Evolutionary conservation across 139 green algal genomes (phyloP), one percentile per base, ranked within the genome.

Genomic region (Tetradesmus obliquus): DNA sequence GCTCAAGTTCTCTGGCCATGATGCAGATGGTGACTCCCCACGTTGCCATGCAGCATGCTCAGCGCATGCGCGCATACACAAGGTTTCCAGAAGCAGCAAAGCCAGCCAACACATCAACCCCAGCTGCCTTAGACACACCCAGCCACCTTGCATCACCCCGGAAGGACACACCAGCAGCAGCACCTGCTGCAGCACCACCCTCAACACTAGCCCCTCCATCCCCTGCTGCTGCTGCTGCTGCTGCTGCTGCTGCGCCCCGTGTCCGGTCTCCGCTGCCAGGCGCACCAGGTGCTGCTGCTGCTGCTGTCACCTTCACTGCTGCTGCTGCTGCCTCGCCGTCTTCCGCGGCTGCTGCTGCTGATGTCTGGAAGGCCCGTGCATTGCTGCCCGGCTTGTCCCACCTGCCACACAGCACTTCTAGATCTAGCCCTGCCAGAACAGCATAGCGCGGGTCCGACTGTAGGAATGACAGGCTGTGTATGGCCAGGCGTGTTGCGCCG

Each of bases 341-440:
- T n/a, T 71, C 86, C 32, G 55, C 84, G 12, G 79, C 60, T 22
- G 2, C 71, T 51, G 86, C 55, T 54, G 76, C 20, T 6, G 10
- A 24, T 8, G 86, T 62, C 86, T 90, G 71, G 51, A 90, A 90
- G 7, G 71, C 53, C 51, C 86, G 57, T 1, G 45, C 74, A 62
- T 90, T 84, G 55, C 71, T 90, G 12, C 20, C 24, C 13, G 88
- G 88, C 24, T 60, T 66, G 58, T 92, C 92, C 92, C 92, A 94
- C 57, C 92, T 60, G 13, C 90, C 92, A 4, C 89, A 92, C n/a
- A 88, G 24, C 13, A 87, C 87, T 53, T 94, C 92, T 55, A 91
- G 89, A 72, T 94, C 92, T 20, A 94, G 92, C 0, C 92, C 92
- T 3, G 92, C 90, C 54, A 91, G 79, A 24, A 87, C 92, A 2